Percentiles rank a stretch among this genome's conserved stretches.
These are phyloP conservation scores for Candida glaebosa DNA, from an alignment of 805 yeast genomes.

Conservation along the genomic window DNA sequence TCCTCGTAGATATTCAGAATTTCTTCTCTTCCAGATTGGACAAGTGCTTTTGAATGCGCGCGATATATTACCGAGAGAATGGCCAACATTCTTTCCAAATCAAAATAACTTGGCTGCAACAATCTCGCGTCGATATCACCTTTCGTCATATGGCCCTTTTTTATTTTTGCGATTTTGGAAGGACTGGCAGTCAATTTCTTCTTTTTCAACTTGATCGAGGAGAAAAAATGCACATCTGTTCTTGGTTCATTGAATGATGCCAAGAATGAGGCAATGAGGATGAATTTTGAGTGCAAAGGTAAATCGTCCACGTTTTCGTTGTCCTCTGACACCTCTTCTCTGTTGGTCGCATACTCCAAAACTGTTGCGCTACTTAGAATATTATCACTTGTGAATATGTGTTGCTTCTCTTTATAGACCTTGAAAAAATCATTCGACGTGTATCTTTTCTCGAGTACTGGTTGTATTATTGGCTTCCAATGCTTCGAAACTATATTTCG, in stretches of 20 bases:
- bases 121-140: conserved; percentile 56
- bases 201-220: conserved; percentile 44
- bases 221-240: conserved; percentile 66
- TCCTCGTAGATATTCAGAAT: conserved; percentile 23
- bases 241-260: conserved; percentile 75
- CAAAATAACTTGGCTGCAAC: conserved; percentile 70
- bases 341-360: conserved; percentile 21
- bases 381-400: conserved; percentile 26
- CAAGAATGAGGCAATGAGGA: conserved; percentile 77
- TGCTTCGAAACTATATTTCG: conserved; percentile 25
- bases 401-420: conserved; percentile 29
- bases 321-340: conserved; percentile 18
- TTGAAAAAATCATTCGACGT: conserved; percentile 28
- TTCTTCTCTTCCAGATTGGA: conserved; percentile 18
- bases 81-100: conserved; percentile 75
- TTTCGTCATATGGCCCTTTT: conserved; percentile 24
- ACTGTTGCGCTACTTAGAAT: conserved; percentile 29
- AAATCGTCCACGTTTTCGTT: conserved; percentile 39
- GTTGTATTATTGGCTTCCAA: conserved; percentile 33
- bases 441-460: conserved; percentile 19
- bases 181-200: conserved; percentile 3
- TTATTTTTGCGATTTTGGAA: conserved; percentile 22
- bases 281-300: conserved; percentile 59
- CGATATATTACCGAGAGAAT: conserved; percentile 69
- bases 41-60: conserved; percentile 29